Conservation (phyloP, 176 grass and related monocot genomes). For the Musa acuminata region DNA sequence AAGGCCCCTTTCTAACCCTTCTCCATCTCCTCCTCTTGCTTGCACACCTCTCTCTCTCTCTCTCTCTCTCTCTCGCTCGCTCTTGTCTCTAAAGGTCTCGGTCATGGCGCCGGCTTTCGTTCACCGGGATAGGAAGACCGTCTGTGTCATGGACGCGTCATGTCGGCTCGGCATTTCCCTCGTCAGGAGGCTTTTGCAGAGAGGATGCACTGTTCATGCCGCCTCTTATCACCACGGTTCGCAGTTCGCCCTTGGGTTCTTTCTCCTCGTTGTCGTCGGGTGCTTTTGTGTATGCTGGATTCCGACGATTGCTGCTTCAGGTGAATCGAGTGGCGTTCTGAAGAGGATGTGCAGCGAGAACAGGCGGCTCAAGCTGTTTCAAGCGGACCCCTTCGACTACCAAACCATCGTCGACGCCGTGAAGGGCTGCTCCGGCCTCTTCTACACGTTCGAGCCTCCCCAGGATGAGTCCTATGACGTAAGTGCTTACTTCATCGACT, state of each 20-base stretch:
- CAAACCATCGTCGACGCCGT: constrained; percentile 84
- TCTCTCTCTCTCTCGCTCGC: no score
- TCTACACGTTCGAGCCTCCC: constrained; percentile 76
- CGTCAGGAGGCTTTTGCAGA: constrained; percentile 56
- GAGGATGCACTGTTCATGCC: constrained; percentile 89
- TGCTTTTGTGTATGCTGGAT: no score
- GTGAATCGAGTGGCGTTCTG: constrained; percentile 17
- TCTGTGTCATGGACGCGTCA: constrained; percentile 87
- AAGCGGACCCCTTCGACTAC: constrained; percentile 76
- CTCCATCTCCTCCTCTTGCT: no score
- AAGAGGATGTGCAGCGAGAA: constrained; percentile 19
- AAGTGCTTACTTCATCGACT: constrained; percentile 7
- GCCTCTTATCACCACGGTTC: constrained; percentile 37
- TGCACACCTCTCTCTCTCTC: no score
- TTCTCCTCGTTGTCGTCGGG: background rate
- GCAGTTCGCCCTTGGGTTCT: no score
- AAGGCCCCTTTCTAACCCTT: no score
- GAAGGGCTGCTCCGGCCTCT: constrained; percentile 68
- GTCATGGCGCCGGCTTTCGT: constrained; percentile 13
- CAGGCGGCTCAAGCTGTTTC: constrained; percentile 51
- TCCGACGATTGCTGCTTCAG: background rate
- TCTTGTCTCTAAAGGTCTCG: no score
- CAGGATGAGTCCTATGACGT: constrained; percentile 56
- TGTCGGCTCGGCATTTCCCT: constrained; percentile 43
- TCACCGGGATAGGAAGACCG: constrained; percentile 25